Percentiles rank a stretch among this genome's conserved stretches.
Conservation (phyloP, 495 filamentous ascomycete species). For the Aspergillus haitiensis region DNA sequence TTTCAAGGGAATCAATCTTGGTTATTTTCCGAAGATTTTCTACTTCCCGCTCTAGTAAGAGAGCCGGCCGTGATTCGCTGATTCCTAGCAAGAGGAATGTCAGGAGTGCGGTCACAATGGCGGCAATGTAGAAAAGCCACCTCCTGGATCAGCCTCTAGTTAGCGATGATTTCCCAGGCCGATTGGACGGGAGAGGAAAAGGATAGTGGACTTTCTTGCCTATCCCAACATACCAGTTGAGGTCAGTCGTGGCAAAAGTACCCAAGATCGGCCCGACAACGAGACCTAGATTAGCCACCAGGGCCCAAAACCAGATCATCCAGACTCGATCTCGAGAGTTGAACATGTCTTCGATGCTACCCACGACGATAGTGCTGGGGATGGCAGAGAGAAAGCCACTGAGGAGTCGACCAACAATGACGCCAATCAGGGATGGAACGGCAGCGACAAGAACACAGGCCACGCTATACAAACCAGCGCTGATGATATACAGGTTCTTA, state of each 20-base stretch:
- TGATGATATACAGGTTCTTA: constrained; percentile 50
- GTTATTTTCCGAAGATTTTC: constrained; percentile 28
- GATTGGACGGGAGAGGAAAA: not conserved
- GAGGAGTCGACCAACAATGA: constrained; percentile 46
- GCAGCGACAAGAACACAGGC: constrained; percentile 46
- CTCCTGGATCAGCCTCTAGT: constrained; percentile 16
- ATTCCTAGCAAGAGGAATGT: constrained; percentile 38
- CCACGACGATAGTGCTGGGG: constrained; percentile 50
- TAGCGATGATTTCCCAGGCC: not conserved
- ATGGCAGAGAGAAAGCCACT: constrained; percentile 52
- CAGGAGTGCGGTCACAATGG: constrained; percentile 39
- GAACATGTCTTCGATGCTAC: constrained; percentile 56
- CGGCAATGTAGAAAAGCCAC: constrained; percentile 43
- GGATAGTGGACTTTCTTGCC: not conserved
- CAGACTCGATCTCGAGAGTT: constrained; percentile 48
- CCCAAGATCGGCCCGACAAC: constrained; percentile 47
- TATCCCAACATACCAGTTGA: constrained; percentile 34
- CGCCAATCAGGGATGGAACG: constrained; percentile 35
- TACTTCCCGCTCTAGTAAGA: constrained; percentile 38
- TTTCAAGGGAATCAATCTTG: constrained; percentile 27
- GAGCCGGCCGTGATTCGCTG: constrained; percentile 47
- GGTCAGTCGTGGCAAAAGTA: constrained; percentile 37
- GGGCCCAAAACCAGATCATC: constrained; percentile 50
- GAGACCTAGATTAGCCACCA: constrained; percentile 45
- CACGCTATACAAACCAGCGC: constrained; percentile 42